Evolutionary conservation across 2,329 filamentous ascomycete species (phyloP), one percentile per base, ranked within the genome.

Genomic region (Fusarium musae): DNA sequence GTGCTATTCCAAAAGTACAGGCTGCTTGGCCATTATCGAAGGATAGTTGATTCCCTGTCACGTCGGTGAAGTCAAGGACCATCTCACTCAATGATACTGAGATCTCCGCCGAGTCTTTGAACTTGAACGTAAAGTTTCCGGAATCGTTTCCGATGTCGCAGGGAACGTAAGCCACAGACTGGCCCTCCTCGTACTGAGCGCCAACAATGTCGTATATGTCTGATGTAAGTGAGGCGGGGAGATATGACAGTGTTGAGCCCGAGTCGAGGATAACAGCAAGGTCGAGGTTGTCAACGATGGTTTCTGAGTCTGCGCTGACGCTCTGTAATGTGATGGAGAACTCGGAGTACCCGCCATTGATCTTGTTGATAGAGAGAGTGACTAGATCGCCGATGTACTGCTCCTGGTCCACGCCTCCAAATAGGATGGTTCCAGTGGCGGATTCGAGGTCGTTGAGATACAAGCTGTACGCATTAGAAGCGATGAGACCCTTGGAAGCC

Each of bases 391-490:
- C 93, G 5, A 82, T 78, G 79, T 89, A 95, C 72, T 91, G 90
- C 28, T 83, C 88, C 5, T 86, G 88, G 80, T 95, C 92, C 64
- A 95, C 87, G 36, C 93, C 93, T 36, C 93, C 93, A 75, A 95
- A 95, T 3, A 95, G 83, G 60, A 95, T 90, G 67, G 84, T 91
- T 60, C 93, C 93, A 1, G 85, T 89, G 75, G 82, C 88, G 30
- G 92, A 84, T 70, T 91, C 87, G 12, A 94, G 83, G 77, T 94
- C 92, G 81, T 95, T 92, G 23, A 95, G 84, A 90, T 91, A 95
- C 47, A 96, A 82, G 78, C 91, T 93, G 83, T 92, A 95, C 5
- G 92, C 91, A 61, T 88, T 91, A 23, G 91, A 90, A 23, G 87
- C 82, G 73, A 93, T 93, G 56, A 87, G 61, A 12, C 89, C 90